Conservation (phyloP, 306 rosid species). For the Rosa persica region DNA sequence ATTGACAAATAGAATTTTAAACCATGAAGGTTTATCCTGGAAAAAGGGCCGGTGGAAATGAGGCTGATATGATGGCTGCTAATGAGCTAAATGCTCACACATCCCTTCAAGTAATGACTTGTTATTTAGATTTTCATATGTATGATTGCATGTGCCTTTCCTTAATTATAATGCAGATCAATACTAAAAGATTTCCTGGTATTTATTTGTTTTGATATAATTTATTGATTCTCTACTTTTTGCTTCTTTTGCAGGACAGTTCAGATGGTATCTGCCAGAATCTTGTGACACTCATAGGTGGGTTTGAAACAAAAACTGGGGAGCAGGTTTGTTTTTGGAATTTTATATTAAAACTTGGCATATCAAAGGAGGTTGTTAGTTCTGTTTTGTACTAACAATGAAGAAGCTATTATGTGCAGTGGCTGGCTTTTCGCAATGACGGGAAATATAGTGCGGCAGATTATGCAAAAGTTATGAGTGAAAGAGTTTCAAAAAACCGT, state of each 20-base stretch:
- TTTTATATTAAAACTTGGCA: conserved; percentile 15
- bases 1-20: conserved; percentile 16
- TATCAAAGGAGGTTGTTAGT: neutral
- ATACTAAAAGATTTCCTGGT: neutral
- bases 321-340: conserved; percentile 69
- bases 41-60: conserved; percentile 72
- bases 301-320: conserved; percentile 88
- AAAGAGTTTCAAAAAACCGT: conserved; percentile 49
- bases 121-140: conserved; percentile 5
- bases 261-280: conserved; percentile 55
- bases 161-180: conserved; percentile 6
- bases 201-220: too few relatives aligned
- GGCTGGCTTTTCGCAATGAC: conserved; percentile 95
- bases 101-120: conserved; percentile 73
- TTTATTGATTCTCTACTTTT: neutral
- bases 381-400: conserved; percentile 14
- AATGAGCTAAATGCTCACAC: conserved; percentile 85
- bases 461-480: conserved; percentile 74
- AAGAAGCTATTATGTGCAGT: conserved; percentile 47
- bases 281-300: conserved; percentile 73
- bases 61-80: conserved; percentile 95
- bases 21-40: conserved; percentile 86
- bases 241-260: conserved; percentile 49
- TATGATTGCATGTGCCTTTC: neutral
- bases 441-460: conserved; percentile 90